These are phyloP conservation scores for Puccinellia tenuiflora DNA, from an alignment of 176 grass and related monocot genomes.

Conservation along the genomic window DNA sequence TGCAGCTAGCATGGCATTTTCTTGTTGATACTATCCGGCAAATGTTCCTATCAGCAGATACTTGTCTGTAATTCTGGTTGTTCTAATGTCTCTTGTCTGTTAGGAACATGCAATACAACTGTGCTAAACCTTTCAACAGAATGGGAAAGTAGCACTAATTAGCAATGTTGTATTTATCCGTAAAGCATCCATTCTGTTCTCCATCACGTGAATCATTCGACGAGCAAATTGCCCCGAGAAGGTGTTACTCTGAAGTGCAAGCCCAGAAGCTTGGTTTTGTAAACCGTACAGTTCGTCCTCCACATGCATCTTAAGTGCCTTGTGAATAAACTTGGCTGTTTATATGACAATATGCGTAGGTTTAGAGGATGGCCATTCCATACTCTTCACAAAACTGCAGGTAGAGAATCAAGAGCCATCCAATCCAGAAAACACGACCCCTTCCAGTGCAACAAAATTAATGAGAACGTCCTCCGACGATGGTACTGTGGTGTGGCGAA, in stretches of 20 bases:
- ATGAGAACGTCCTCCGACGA: not conserved
- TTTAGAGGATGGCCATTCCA: too few relatives aligned
- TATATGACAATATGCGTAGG: too few relatives aligned
- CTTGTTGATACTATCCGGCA: not conserved
- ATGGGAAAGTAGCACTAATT: not conserved
- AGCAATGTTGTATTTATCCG: too few relatives aligned
- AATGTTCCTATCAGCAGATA: not conserved
- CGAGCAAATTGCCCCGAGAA: too few relatives aligned
- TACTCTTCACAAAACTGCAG: not conserved
- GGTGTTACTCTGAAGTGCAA: too few relatives aligned
- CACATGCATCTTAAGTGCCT: too few relatives aligned
- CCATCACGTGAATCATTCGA: too few relatives aligned
- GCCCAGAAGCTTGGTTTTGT: too few relatives aligned
- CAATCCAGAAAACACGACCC: not conserved
- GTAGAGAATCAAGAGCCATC: not conserved
- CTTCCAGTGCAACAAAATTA: not conserved
- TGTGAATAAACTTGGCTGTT: too few relatives aligned
- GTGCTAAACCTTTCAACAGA: not conserved
- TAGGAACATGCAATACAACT: not conserved
- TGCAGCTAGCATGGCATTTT: slow-evolving; percentile 13
- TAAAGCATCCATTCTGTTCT: too few relatives aligned
- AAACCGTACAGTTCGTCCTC: too few relatives aligned
- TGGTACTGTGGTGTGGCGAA: not conserved
- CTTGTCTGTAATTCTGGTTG: not conserved
- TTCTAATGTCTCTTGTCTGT: too few relatives aligned